Conservation (phyloP, 2,329 filamentous ascomycete species). For the Colletotrichum simmondsii region DNA sequence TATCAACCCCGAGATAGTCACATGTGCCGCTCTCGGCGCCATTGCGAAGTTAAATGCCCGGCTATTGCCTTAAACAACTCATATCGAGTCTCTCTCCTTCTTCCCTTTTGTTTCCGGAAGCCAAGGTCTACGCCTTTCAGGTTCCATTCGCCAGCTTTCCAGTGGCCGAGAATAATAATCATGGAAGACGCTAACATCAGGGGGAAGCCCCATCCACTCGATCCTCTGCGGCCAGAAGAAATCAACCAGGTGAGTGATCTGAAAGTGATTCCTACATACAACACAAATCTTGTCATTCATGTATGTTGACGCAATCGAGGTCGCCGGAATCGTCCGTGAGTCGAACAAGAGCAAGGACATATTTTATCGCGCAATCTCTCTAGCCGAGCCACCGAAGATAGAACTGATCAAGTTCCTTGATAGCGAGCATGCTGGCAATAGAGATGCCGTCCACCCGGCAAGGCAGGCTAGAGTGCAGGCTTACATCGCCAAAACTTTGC, state of each 20-base stretch:
- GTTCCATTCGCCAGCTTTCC: neutral
- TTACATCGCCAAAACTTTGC: constrained; percentile 35
- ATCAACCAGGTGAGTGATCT: constrained; percentile 20
- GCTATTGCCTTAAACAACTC: neutral
- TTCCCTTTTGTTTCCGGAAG: too few relatives aligned
- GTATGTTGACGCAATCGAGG: neutral
- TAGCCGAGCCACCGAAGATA: constrained; percentile 56
- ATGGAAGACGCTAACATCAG: neutral
- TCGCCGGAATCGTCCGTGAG: constrained; percentile 2
- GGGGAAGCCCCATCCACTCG: constrained; percentile 14
- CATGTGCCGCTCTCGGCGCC: constrained; percentile 8
- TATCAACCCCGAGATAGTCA: neutral
- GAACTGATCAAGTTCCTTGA: constrained; percentile 54
- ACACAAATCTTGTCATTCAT: too few relatives aligned
- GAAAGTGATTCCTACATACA: too few relatives aligned
- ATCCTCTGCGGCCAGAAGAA: constrained; percentile 26
- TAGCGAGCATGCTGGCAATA: constrained; percentile 42
- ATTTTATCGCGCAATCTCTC: constrained; percentile 56
- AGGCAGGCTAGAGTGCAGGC: constrained; percentile 50
- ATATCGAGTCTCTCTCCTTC: neutral
- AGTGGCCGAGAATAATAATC: too few relatives aligned
- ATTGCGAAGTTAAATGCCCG: neutral
- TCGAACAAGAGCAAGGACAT: constrained; percentile 31
- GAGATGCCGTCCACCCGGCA: neutral
- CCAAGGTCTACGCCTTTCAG: neutral